Evolutionary conservation across 768 basidiomycete genomes (phyloP).

Genomic region (Serpula lacrymans): DNA sequence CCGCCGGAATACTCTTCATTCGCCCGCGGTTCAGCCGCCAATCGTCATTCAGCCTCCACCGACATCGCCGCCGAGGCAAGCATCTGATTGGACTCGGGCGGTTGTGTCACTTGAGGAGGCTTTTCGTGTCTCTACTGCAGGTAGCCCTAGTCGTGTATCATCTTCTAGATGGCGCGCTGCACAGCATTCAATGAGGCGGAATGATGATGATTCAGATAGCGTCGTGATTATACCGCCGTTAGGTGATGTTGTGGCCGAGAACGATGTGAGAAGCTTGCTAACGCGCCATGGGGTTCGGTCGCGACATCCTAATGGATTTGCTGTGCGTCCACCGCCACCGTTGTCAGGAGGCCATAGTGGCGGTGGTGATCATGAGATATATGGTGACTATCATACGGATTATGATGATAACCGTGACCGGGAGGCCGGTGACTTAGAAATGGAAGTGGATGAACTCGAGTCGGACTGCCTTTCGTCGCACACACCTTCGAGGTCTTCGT

Average conservation of each 20-base stretch:
- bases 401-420: too few relatives aligned
- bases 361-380: slow-evolving; percentile 17
- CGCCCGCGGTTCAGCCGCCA: too few relatives aligned
- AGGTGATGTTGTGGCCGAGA: slow-evolving; percentile 53
- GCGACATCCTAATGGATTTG: too few relatives aligned
- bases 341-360: slow-evolving; percentile 13
- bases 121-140: slow-evolving; percentile 38
- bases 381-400: too few relatives aligned
- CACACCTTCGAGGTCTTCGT: slow-evolving; percentile 44
- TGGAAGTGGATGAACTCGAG: slow-evolving; percentile 49
- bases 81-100: slow-evolving; percentile 27
- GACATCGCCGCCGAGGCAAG: too few relatives aligned
- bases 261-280: slow-evolving; percentile 54
- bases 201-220: slow-evolving; percentile 42
- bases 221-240: slow-evolving; percentile 54
- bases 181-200: slow-evolving; percentile 18
- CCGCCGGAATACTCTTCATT: too few relatives aligned
- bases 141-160: too few relatives aligned
- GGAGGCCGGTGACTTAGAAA: slow-evolving; percentile 39
- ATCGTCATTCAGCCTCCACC: too few relatives aligned
- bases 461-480: slow-evolving; percentile 53
- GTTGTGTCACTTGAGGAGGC: slow-evolving; percentile 55
- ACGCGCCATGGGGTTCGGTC: slow-evolving; percentile 45
- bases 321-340: too few relatives aligned
- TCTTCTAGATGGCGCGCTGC: slow-evolving; percentile 24